Evolutionary conservation across 164 flowering plant genomes (phyloP).

Genomic region (Echeveria elegans): DNA sequence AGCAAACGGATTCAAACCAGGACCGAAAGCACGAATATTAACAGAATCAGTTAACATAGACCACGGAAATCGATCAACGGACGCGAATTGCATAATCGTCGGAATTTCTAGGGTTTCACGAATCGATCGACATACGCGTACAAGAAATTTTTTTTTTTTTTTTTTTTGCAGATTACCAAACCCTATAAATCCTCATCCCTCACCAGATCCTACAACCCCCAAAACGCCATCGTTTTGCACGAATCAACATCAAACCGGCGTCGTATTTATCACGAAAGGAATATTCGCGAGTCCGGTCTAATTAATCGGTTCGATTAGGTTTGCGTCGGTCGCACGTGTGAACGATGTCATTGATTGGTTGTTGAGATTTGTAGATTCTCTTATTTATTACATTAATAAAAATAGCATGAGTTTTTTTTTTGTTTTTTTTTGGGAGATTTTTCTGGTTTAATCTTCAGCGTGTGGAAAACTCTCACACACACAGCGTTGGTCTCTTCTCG

Average conservation of each 20-base stretch:
- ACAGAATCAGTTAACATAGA: not conserved
- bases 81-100: not conserved
- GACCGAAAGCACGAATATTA: constrained; percentile 1
- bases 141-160: too few relatives aligned
- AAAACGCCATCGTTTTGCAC: too few relatives aligned
- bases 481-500: not conserved
- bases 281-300: too few relatives aligned
- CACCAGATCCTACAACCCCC: too few relatives aligned
- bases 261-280: too few relatives aligned
- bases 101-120: too few relatives aligned
- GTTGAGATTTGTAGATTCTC: not conserved
- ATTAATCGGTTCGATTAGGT: not conserved
- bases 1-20: constrained; percentile 73
- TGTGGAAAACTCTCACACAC: not conserved
- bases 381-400: too few relatives aligned
- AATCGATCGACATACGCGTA: not conserved
- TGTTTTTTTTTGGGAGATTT: not conserved
- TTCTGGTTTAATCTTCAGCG: not conserved
- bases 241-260: too few relatives aligned
- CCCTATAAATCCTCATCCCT: too few relatives aligned
- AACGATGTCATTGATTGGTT: not conserved
- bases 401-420: not conserved
- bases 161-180: too few relatives aligned
- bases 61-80: not conserved
- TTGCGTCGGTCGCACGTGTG: not conserved